phyloP scores from a whole-genome alignment of 2,329 filamentous ascomycete species.

The Epicoccum sorghinum region DNA sequence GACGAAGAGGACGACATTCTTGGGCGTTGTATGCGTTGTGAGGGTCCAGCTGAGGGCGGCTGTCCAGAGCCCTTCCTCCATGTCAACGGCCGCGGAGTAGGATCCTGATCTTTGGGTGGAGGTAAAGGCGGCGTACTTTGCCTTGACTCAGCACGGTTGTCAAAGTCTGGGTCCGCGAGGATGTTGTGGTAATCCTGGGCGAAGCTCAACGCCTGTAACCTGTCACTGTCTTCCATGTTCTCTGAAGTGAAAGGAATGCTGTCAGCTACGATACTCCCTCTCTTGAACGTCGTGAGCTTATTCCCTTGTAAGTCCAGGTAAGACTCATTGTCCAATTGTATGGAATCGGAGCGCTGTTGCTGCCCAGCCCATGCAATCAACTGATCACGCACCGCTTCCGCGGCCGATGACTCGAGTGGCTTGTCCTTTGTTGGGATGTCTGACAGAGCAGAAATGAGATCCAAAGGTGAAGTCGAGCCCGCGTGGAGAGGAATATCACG shows the following conservation, averaged over 20 bases:
- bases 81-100: constrained; percentile 24
- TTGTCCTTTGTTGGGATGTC: constrained; percentile 29
- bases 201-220: constrained; percentile 24
- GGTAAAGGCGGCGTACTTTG: not conserved
- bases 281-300: not conserved
- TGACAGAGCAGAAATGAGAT: constrained; percentile 20
- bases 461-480: not conserved
- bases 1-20: not conserved
- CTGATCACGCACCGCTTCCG: constrained; percentile 18
- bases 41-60: not conserved
- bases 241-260: constrained; percentile 8
- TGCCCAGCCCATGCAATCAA: not conserved
- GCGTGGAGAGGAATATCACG: not conserved
- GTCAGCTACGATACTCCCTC: not conserved
- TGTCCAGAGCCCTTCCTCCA: constrained; percentile 25
- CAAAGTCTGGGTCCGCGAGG: constrained; percentile 33
- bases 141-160: constrained; percentile 2
- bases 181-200: constrained; percentile 41
- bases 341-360: constrained; percentile 1
- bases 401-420: constrained; percentile 28
- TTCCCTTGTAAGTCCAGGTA: not conserved
- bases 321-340: not conserved
- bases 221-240: constrained; percentile 22
- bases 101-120: constrained; percentile 11
- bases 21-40: not conserved